Conservation (phyloP, 2,329 filamentous ascomycete genomes). For the Epichloe sylvatica region DNA sequence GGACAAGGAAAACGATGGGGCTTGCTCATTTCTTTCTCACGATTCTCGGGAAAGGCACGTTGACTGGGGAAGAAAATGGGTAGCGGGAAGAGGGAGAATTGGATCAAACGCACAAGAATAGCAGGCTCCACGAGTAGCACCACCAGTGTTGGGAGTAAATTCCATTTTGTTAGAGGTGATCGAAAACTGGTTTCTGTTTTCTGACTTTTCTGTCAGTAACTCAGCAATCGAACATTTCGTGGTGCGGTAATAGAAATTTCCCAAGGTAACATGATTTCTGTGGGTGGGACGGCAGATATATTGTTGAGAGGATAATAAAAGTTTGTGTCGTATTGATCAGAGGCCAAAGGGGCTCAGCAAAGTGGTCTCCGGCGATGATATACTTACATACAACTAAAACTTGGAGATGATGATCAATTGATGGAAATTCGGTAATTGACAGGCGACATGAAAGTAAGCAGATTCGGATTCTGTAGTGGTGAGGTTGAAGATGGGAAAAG, state of each 20-base stretch:
- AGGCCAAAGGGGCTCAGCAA: not conserved
- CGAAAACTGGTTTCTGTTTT: not conserved
- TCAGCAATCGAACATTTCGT: not conserved
- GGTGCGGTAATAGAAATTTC: not conserved
- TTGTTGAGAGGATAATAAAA: not conserved
- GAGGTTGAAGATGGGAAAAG: conserved; percentile 12
- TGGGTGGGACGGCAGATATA: not conserved
- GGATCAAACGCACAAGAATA: conserved; percentile 35
- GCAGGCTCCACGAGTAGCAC: conserved; percentile 29
- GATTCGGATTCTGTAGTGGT: conserved; percentile 1
- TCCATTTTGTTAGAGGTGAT: conserved; percentile 24
- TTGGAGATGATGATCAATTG: not conserved
- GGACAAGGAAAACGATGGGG: not conserved
- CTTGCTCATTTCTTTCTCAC: not conserved
- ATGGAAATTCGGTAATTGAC: not conserved
- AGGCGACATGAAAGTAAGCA: conserved; percentile 4
- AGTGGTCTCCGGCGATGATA: not conserved
- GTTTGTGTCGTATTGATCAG: not conserved
- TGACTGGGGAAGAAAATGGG: not conserved
- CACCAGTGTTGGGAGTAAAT: conserved; percentile 6
- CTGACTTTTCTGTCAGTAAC: not conserved
- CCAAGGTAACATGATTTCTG: not conserved
- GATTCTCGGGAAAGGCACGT: not conserved
- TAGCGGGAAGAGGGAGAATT: not conserved
- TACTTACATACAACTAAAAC: not conserved